These are phyloP conservation scores for Omphalotus olearius DNA, from an alignment of 1,284 basidiomycete genomes.

Conservation along the genomic window DNA sequence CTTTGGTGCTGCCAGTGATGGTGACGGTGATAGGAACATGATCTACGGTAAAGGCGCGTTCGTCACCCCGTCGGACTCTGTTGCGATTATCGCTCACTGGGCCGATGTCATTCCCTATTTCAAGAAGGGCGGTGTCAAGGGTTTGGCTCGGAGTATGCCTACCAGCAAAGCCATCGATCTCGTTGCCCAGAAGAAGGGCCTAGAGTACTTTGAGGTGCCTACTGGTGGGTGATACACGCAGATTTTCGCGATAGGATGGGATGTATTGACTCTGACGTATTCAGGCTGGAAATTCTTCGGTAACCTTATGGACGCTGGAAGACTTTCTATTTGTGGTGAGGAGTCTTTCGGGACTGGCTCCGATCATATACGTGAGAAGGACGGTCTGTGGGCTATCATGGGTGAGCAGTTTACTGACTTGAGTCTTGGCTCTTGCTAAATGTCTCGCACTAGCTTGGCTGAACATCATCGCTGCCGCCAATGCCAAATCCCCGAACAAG, in stretches of 20 bases:
- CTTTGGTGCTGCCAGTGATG: slow-evolving; percentile 96
- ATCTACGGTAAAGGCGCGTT: slow-evolving; percentile 98
- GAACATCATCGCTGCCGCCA: slow-evolving; percentile 93
- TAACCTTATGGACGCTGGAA: slow-evolving; percentile 98
- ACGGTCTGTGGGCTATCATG: slow-evolving; percentile 95
- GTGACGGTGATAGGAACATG: slow-evolving; percentile 99
- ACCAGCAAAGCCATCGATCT: slow-evolving; percentile 96
- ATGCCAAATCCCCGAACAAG: slow-evolving; percentile 75
- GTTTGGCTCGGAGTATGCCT: slow-evolving; percentile 95
- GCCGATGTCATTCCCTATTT: slow-evolving; percentile 96
- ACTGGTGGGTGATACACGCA: slow-evolving; percentile 56
- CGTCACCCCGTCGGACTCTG: slow-evolving; percentile 95
- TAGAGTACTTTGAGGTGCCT: slow-evolving; percentile 95
- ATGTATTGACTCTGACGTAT: slow-evolving; percentile 4
- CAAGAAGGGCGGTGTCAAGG: slow-evolving; percentile 86
- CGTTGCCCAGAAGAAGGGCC: slow-evolving; percentile 91
- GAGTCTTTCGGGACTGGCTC: slow-evolving; percentile 99
- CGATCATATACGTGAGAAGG: slow-evolving; percentile 99
- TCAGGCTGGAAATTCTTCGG: slow-evolving; percentile 99
- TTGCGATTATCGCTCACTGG: slow-evolving; percentile 99
- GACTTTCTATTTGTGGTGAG: slow-evolving; percentile 96
- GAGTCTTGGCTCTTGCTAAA: slow-evolving; percentile 2
- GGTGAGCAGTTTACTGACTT: slow-evolving; percentile 45
- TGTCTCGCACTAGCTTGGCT: slow-evolving; percentile 73
- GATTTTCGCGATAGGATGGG: slow-evolving; percentile 18